phyloP scores from a whole-genome alignment of 768 basidiomycete genomes.

The Galerina marginata region DNA sequence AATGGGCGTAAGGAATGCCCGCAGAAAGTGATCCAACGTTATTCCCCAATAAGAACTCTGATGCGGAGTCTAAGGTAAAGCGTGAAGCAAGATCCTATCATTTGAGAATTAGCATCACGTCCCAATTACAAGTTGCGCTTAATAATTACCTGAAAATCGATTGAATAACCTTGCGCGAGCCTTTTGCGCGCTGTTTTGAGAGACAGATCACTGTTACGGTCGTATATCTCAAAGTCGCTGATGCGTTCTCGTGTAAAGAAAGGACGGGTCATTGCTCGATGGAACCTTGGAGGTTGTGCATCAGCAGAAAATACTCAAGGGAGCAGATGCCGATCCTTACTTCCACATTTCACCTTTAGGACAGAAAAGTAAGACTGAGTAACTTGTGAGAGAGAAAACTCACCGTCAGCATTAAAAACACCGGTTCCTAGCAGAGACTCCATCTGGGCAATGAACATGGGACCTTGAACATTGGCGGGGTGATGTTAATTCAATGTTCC shows the following conservation, averaged over 20 bases:
- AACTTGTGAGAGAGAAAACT: constrained; percentile 2
- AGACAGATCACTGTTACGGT: constrained; percentile 53
- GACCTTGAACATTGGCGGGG: constrained; percentile 21
- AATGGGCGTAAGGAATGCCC: constrained; percentile 52
- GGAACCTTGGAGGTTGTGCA: constrained; percentile 44
- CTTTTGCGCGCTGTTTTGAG: constrained; percentile 49
- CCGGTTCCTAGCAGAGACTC: constrained; percentile 54
- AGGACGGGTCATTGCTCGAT: constrained; percentile 69
- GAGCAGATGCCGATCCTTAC: background rate
- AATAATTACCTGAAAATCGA: constrained; percentile 62
- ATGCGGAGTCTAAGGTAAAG: constrained; percentile 69
- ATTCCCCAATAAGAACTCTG: constrained; percentile 63
- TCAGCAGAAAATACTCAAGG: background rate
- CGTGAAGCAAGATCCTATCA: constrained; percentile 47
- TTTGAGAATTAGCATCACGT: background rate
- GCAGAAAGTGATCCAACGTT: constrained; percentile 55
- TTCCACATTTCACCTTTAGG: constrained; percentile 8
- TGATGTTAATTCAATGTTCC: background rate
- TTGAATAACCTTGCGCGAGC: constrained; percentile 48
- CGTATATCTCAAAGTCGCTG: constrained; percentile 66
- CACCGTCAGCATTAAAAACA: constrained; percentile 66
- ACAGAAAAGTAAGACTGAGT: constrained; percentile 14
- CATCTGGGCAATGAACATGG: constrained; percentile 30
- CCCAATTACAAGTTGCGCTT: background rate
- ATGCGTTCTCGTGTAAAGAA: constrained; percentile 69